Evolutionary conservation across 768 basidiomycete genomes (phyloP).

Genomic region (Mycena haematopus): DNA sequence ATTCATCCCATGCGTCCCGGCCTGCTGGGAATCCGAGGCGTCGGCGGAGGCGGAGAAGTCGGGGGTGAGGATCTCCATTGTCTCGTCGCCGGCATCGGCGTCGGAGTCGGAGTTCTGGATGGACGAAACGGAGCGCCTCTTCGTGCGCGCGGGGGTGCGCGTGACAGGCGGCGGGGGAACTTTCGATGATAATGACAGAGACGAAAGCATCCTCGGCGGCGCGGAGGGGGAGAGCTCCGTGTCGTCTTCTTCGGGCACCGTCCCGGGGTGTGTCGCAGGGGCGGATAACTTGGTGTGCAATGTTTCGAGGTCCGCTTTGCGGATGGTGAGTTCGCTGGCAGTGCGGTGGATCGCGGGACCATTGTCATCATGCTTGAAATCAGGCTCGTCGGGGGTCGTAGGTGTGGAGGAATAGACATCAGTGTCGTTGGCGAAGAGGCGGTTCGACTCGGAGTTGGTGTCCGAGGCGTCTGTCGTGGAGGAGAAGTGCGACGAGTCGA

Average conservation of each 20-base stretch:
- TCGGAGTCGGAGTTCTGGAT: constrained; percentile 69
- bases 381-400: constrained; percentile 60
- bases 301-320: constrained; percentile 50
- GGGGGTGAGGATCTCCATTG: constrained; percentile 43
- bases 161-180: constrained; percentile 67
- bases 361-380: constrained; percentile 41
- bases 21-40: constrained; percentile 24
- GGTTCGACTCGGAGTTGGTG: constrained; percentile 55
- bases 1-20: constrained; percentile 40
- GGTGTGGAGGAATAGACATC: constrained; percentile 53
- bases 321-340: constrained; percentile 66
- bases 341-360: constrained; percentile 52
- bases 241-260: constrained; percentile 60
- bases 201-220: constrained; percentile 35
- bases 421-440: constrained; percentile 42
- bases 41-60: constrained; percentile 44
- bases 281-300: constrained; percentile 40
- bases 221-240: constrained; percentile 29
- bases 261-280: constrained; percentile 36
- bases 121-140: constrained; percentile 93
- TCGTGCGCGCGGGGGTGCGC: constrained; percentile 93
- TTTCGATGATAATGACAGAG: constrained; percentile 37
- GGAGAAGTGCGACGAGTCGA: constrained; percentile 41
- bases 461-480: constrained; percentile 56
- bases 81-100: constrained; percentile 50